Conservation (phyloP, 1,139 yeast genomes). For the Yarrowia galli region DNA sequence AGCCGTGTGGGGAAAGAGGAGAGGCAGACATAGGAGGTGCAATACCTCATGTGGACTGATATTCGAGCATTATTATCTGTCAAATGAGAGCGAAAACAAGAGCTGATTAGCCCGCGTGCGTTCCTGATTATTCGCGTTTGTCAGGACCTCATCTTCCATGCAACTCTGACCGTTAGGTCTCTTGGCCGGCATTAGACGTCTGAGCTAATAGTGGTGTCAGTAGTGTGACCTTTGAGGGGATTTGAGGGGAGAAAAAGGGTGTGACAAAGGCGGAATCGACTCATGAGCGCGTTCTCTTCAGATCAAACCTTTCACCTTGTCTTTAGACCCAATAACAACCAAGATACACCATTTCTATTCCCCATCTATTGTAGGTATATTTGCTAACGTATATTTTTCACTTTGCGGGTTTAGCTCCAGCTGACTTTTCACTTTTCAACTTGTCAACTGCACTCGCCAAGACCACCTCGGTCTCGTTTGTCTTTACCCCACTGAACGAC, state of each 20-base stretch:
- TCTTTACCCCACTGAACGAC: slow-evolving; percentile 24
- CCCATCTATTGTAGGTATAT: background rate
- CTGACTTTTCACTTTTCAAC: background rate
- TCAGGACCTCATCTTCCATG: background rate
- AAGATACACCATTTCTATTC: background rate
- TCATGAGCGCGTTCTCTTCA: background rate
- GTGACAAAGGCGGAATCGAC: too few species aligned
- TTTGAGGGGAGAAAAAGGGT: too few species aligned
- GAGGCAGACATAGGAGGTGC: slow-evolving; percentile 19
- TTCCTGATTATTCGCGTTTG: background rate
- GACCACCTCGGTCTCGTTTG: background rate
- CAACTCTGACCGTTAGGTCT: slow-evolving; percentile 1
- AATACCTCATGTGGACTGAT: slow-evolving; percentile 26
- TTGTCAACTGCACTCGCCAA: background rate
- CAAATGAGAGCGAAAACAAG: background rate
- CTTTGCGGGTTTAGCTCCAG: background rate
- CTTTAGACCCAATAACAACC: background rate
- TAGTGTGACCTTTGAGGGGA: too few species aligned
- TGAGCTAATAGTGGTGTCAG: too few species aligned
- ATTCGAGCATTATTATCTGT: background rate
- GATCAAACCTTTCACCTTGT: background rate
- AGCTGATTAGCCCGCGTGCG: too few species aligned
- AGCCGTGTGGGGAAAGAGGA: slow-evolving; percentile 36
- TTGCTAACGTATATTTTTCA: background rate
- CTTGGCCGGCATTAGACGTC: slow-evolving; percentile 21